phyloP scores from a whole-genome alignment of 192 early-diverging fungal genomes.

The Blastocladiella britannica region DNA sequence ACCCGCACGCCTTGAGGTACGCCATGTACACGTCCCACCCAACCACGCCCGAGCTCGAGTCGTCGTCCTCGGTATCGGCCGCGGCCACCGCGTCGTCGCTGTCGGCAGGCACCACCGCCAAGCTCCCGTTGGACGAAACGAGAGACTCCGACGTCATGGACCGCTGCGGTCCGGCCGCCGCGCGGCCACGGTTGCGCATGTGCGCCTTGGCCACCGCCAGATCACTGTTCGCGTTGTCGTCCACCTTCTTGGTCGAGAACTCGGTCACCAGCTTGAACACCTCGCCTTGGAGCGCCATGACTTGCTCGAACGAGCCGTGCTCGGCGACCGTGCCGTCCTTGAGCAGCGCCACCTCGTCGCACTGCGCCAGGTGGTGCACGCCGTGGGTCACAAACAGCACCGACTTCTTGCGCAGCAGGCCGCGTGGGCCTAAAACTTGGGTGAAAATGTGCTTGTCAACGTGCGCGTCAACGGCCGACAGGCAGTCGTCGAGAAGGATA shows the following conservation, averaged over 20 bases:
- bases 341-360: slow-evolving; percentile 24
- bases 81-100: slow-evolving; percentile 5
- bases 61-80: too few relatives aligned
- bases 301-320: slow-evolving; percentile 22
- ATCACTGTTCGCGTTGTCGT: background rate
- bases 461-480: slow-evolving; percentile 42
- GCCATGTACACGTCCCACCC: too few relatives aligned
- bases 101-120: background rate
- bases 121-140: background rate
- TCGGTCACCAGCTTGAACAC: slow-evolving; percentile 19
- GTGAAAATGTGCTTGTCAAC: slow-evolving; percentile 37
- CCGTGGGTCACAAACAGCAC: slow-evolving; percentile 13
- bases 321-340: slow-evolving; percentile 24
- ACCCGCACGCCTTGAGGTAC: too few relatives aligned
- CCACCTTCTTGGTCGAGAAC: slow-evolving; percentile 5
- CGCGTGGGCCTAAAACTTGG: background rate
- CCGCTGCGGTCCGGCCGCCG: too few relatives aligned
- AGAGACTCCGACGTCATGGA: too few relatives aligned
- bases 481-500: slow-evolving; percentile 46
- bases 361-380: slow-evolving; percentile 18
- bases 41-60: too few relatives aligned
- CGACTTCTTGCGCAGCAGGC: background rate
- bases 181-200: too few relatives aligned
- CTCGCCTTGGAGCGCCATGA: slow-evolving; percentile 18
- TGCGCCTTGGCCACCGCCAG: background rate